Conservation (phyloP, 768 basidiomycete species). For the Boletellus ananas region DNA sequence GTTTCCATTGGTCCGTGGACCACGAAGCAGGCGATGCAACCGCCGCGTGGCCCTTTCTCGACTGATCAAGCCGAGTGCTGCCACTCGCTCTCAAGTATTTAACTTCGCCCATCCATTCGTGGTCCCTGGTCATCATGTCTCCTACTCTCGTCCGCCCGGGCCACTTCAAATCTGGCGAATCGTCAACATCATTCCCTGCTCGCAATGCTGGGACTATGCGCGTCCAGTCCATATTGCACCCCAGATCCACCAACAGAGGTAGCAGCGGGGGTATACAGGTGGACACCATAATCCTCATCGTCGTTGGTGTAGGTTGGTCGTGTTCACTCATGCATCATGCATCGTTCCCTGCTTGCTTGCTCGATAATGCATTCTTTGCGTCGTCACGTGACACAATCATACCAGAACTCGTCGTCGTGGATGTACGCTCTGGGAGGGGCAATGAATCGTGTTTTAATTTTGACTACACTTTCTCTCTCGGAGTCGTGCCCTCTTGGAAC, state of each 20-base stretch:
- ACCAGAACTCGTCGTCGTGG: too few relatives aligned
- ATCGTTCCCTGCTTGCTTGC: not conserved
- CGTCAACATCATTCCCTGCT: not conserved
- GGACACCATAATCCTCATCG: slow-evolving; percentile 22
- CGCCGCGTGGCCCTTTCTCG: slow-evolving; percentile 5
- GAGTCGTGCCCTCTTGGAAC: not conserved
- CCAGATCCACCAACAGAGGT: slow-evolving; percentile 9
- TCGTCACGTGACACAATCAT: not conserved
- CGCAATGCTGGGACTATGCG: slow-evolving; percentile 2
- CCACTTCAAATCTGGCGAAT: not conserved
- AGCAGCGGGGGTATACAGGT: slow-evolving; percentile 4
- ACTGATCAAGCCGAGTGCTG: slow-evolving; percentile 11
- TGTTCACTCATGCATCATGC: slow-evolving; percentile 3
- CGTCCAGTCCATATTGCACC: slow-evolving; percentile 1
- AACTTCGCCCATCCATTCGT: slow-evolving; percentile 6
- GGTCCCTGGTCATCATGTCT: slow-evolving; percentile 5
- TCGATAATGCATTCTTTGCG: slow-evolving; percentile 3
- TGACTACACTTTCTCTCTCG: not conserved
- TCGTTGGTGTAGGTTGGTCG: slow-evolving; percentile 24
- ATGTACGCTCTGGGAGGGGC: not conserved
- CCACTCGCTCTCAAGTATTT: slow-evolving; percentile 13
- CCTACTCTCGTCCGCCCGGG: slow-evolving; percentile 5
- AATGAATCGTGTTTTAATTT: not conserved
- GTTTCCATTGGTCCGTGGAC: slow-evolving; percentile 15
- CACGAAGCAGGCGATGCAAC: slow-evolving; percentile 11